Conservation (phyloP, 768 basidiomycete species). For the Melanogaster broomeanus region DNA sequence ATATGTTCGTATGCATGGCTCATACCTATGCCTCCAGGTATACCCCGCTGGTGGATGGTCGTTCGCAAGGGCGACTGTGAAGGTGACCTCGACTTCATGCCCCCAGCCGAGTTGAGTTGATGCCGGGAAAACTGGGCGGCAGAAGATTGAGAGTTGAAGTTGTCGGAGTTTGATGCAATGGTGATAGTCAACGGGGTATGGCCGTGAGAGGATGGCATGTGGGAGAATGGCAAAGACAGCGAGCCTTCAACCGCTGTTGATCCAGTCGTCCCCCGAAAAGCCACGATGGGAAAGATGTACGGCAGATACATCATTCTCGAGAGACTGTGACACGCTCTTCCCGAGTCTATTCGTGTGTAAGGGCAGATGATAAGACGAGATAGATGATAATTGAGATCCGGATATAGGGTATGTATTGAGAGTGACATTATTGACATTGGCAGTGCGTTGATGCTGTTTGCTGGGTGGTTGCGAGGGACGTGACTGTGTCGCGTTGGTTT, state of each 20-base stretch:
- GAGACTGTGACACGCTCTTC: slow-evolving; percentile 13
- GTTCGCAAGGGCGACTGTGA: slow-evolving; percentile 32
- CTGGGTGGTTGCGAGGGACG: slow-evolving; percentile 21
- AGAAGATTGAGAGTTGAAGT: slow-evolving; percentile 11
- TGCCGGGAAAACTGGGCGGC: slow-evolving; percentile 24
- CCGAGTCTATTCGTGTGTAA: slow-evolving; percentile 16
- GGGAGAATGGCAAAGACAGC: slow-evolving; percentile 18
- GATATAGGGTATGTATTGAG: slow-evolving; percentile 28
- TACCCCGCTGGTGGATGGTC: slow-evolving; percentile 14
- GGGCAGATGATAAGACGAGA: slow-evolving; percentile 29
- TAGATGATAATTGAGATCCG: slow-evolving; percentile 37
- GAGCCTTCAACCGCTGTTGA: neutral
- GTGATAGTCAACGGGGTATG: slow-evolving; percentile 54
- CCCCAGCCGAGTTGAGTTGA: slow-evolving; percentile 23
- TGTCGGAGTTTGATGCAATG: slow-evolving; percentile 36
- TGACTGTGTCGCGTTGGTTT: slow-evolving; percentile 47
- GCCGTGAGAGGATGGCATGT: slow-evolving; percentile 37
- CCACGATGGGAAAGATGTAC: slow-evolving; percentile 19
- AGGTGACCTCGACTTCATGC: slow-evolving; percentile 31
- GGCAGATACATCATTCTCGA: slow-evolving; percentile 23
- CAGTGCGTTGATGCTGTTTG: slow-evolving; percentile 20
- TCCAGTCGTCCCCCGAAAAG: slow-evolving; percentile 8
- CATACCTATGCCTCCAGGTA: slow-evolving; percentile 15
- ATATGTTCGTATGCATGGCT: slow-evolving; percentile 6
- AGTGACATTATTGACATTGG: slow-evolving; percentile 18